Evolutionary conservation across 345 rosid genomes (phyloP), one percentile per base, ranked within the genome.

Genomic region (Gossypium raimondii): DNA sequence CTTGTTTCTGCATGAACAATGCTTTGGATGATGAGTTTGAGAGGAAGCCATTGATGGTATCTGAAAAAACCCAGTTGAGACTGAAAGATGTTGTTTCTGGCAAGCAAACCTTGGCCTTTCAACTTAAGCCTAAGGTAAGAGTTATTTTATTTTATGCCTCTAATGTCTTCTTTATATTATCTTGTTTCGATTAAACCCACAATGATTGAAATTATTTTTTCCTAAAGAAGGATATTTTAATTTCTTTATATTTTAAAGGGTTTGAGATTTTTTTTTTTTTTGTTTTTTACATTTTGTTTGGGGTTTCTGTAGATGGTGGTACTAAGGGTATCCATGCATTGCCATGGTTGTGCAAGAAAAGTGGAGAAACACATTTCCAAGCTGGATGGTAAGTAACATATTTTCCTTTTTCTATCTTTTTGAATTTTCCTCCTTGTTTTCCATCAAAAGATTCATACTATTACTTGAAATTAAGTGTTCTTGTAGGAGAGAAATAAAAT

Each of bases 331-430:
- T 89, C 98, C 38, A 90, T 92, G 92, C 96, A 94, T 81, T 93
- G 98, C 82, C 63, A 83, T 64, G 98, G 97, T n/a, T 93, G 98
- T 73, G 97, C 97, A 6, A 92, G 84, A 77, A 89, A 86, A 81
- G 97, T 93, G 24, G 90, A 92, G 89, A 93, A 92, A 82, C 98
- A 92, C 76, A 84, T 93, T 77, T 82, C 96, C 41, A 93, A 89
- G 81, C 73, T 93, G 76, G 96, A 92, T 56, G 98, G 97, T 92
- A 85, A 45, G 25, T 60, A 25, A 20, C 0, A 41, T 10, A 34
- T 66, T 43, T 51, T 58, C 38, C 10, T 58, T 18, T 63, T 66
- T 5, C 41, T 7, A 4, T 34, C 27, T 51, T 14, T 11, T 79
- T 50, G 38, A 22, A 7, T 62, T 70, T 8, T 8, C 12, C 3